Base-by-base conservation (phyloP, 768 basidiomycete species). In the Leccinum disarticulatum region DNA sequence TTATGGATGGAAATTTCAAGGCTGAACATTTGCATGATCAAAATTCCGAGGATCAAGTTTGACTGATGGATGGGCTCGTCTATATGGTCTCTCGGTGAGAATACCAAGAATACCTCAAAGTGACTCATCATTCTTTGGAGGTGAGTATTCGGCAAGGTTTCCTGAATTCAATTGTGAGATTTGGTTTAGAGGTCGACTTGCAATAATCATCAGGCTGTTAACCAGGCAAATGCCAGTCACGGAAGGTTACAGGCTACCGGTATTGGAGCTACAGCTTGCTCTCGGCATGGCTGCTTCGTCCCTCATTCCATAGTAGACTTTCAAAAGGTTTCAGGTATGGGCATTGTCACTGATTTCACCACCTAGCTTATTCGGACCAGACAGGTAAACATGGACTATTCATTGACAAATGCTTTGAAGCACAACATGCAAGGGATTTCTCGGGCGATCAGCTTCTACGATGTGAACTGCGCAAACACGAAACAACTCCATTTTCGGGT, bases 251-350 rank as follows among this genome's bases (percentile, higher is more conserved):
- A 1, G 0, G 50, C 36, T 0, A 60, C 58, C 2, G 50, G 61
- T 1, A 38, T 62, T 0, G 51, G 46, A 3, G 50, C 53, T 0
- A 55, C 33, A 2, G 58, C 54, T 0, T 62, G 54, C 48, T 51
- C 50, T 2, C 11, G 1, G 17, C 54, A 62, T 27, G 43, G 58
- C 0, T 59, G 54, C 30, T 56, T 76, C 68, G 43, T 65, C 30
- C 74, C 70, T 0, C 67, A 73, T 51, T 60, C 65, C 0, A 52
- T 73, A 1, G 74, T 31, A 3, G 30, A 31, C 30, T 31, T 31
- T 31, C 30, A 31, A 31, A 31, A 31, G 30, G 30, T 22, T 22
- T 22, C 22, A 0, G 17, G 17, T 41, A 41, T 17, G 38, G 22
- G 22, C 7, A 10, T 2, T 31, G 9, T 9, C 10, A 3, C 9